phyloP scores from a whole-genome alignment of 73 alveolate species.

The Tetrahymena borealis region DNA sequence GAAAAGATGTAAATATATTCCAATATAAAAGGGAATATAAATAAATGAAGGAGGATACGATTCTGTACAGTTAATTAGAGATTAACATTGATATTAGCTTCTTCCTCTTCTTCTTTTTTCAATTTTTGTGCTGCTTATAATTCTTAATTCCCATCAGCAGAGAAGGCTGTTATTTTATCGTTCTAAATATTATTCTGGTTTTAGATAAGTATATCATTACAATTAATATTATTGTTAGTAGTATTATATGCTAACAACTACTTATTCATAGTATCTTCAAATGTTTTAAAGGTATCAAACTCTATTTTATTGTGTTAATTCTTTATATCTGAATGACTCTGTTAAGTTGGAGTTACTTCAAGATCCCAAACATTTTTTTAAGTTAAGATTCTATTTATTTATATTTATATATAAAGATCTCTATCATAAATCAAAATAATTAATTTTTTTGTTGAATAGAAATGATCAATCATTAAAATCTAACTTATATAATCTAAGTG shows the following conservation, averaged over 20 bases:
- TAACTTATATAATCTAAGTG: too few relatives aligned
- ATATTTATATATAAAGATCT: background rate
- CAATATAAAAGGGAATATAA: background rate
- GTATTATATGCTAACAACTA: background rate
- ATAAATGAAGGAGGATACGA: background rate
- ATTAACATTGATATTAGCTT: background rate
- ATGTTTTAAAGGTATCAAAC: background rate
- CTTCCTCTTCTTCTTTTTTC: background rate
- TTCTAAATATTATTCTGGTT: too few relatives aligned
- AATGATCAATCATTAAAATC: background rate
- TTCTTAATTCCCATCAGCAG: too few relatives aligned
- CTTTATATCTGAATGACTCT: background rate
- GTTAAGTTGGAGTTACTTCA: background rate
- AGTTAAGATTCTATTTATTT: background rate
- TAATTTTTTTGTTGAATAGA: background rate
- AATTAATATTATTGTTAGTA: too few relatives aligned
- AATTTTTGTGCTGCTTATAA: too few relatives aligned
- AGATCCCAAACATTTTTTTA: background rate
- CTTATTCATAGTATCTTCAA: background rate
- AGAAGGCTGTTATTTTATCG: too few relatives aligned
- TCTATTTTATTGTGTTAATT: background rate
- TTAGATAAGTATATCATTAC: too few relatives aligned
- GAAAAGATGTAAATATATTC: too few relatives aligned
- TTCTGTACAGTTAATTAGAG: background rate
- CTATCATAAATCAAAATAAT: background rate